Evolutionary conservation across 2,329 filamentous ascomycete genomes (phyloP), one percentile per base, ranked within the genome.

Genomic region (Hypoxylon sp.): DNA sequence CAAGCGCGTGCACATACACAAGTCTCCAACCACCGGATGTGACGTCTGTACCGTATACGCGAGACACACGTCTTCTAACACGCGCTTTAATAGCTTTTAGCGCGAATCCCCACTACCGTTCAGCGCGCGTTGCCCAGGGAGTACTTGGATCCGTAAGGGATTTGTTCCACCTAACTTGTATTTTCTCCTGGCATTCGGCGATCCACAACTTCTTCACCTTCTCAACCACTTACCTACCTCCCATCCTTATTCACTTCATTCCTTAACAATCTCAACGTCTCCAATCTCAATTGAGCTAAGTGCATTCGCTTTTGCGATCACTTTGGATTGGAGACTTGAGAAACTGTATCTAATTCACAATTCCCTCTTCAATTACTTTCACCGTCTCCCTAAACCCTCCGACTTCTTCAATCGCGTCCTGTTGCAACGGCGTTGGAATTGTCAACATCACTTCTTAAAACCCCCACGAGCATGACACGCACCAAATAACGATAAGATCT

Each of bases 81-180:
- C 53, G 73, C 72, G 73, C 68, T 68, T 65, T 53, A 57, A 62
- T 64, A 64, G 47, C 57, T 62, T 54, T 55, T 73, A 73, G 75
- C 75, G 75, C 75, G 75, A 71, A 68, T 72, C 64, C 65, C 69
- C 70, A 72, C 68, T 68, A 65, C 62, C 68, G 58, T 51, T 47
- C 51, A 72, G 69, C 73, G 71, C 74, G 73, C 74, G 73, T 71
- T 69, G 58, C 66, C 46, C 6, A n/a, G 46, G 37, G 67, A 48
- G 73, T 76, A 76, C 75, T 67, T 42, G 37, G 44, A 68, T 63
- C 65, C 66, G 74, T 70, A 66, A 72, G 69, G 39, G 68, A 75
- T 69, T 59, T 71, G 50, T 58, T 65, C 59, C 56, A 57, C 65
- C 59, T 57, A 62, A 61, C 68, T 73, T 73, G 74, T 76, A 76